Percentiles rank a stretch among this genome's conserved stretches.
phyloP scores from a whole-genome alignment of 495 filamentous ascomycete species.

The Penicillium macrosclerotiorum region DNA sequence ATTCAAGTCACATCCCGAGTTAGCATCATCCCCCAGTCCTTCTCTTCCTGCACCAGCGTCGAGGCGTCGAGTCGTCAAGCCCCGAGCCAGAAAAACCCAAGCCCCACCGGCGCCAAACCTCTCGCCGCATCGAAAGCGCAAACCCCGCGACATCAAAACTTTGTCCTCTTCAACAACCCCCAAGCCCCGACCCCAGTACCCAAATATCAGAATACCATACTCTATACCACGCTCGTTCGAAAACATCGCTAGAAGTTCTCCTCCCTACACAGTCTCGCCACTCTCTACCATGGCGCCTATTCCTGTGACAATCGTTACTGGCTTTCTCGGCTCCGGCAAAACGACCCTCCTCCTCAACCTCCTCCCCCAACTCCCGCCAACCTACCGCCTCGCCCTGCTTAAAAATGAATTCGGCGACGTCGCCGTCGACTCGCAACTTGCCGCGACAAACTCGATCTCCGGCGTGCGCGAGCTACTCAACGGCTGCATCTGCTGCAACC shows the following conservation, averaged over 20 bases:
- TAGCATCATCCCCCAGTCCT: too few species aligned
- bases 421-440: constrained; percentile 87
- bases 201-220: background rate
- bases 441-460: constrained; percentile 74
- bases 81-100: background rate
- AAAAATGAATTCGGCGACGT: constrained; percentile 99
- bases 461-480: constrained; percentile 90
- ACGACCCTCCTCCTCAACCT: constrained; percentile 90
- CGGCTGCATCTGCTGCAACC: constrained; percentile 98
- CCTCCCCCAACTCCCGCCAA: constrained; percentile 73
- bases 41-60: too few species aligned
- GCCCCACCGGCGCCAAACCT: constrained; percentile 1
- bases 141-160: background rate
- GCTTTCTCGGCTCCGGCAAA: constrained; percentile 92
- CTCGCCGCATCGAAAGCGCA: too few species aligned
- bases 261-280: background rate
- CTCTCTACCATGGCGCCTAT: constrained; percentile 57
- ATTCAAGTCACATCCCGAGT: too few species aligned
- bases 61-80: too few species aligned
- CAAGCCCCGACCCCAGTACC: background rate
- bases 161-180: background rate
- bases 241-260: too few species aligned
- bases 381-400: constrained; percentile 85
- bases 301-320: constrained; percentile 91
- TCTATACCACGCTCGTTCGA: too few species aligned